Evolutionary conservation across 2,329 filamentous ascomycete genomes (phyloP), one percentile per base, ranked within the genome.

Genomic region (Bisporella sp.): DNA sequence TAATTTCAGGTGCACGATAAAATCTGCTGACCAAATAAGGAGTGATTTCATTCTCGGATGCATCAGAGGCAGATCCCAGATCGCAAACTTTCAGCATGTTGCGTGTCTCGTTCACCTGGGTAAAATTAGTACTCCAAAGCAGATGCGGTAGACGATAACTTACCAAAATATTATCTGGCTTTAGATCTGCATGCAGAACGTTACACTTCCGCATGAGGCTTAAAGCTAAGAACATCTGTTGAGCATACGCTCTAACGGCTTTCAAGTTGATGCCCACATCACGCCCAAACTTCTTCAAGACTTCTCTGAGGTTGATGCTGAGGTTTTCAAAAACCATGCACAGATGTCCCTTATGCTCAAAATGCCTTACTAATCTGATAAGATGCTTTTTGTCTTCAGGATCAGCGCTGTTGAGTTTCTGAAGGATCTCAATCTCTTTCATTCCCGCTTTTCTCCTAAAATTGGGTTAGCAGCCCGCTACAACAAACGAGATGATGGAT

Each of bases 311-410:
- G 64, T 99, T 97, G 73, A 95, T 83, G 65, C 88, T 87, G 58
- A 99, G 76, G 66, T 95, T 93, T 69, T 99, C 93, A 69, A 99
- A 99, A 0, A 91, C 89, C 77, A 99, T 90, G 69, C 93, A 99
- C 45, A 99, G 71, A 72, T 99, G 93, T 1, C 87, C 87, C 66
- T 95, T 95, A 73, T 96, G 91, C 62, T 96, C 91, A 63, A 99
- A 99, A 39, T 84, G 79, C 40, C 89, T 81, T 63, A 95, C 82
- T 48, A 97, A 85, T 61, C 86, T 86, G 66, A 99, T 88, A 62
- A 97, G 79, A 67, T 97, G 90, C 67, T 92, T 95, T 68, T 88
- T 90, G 64, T 92, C 87, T 30, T 95, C 88, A 0, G 87, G 84
- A 64, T 99, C 93, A 31, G 87, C 83, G 44, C 85, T 82, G 61